Conservation (phyloP, 2,329 filamentous ascomycete species). For the Fusarium kyushuense region DNA sequence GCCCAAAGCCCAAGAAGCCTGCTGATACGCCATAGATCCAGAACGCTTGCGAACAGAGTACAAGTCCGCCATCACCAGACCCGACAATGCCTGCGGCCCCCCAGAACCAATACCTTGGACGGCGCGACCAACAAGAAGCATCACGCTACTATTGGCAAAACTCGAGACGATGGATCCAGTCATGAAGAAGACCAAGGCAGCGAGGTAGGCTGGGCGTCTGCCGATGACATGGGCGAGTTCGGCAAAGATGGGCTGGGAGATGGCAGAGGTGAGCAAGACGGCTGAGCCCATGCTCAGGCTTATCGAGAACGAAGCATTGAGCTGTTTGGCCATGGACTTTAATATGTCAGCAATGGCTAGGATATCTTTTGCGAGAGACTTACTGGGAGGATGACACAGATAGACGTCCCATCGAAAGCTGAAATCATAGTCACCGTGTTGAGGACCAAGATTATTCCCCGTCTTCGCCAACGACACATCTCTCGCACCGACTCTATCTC, state of each 20-base stretch:
- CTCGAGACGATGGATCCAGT: slow-evolving; percentile 57
- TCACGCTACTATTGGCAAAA: slow-evolving; percentile 47
- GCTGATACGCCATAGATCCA: slow-evolving; percentile 55
- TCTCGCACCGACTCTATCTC: neutral
- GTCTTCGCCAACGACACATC: slow-evolving; percentile 13
- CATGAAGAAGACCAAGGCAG: slow-evolving; percentile 49
- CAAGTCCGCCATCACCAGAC: slow-evolving; percentile 54
- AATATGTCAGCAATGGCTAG: neutral
- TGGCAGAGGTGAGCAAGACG: slow-evolving; percentile 74
- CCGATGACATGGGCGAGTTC: slow-evolving; percentile 54
- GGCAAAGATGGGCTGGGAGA: slow-evolving; percentile 65
- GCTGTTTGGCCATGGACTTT: slow-evolving; percentile 43
- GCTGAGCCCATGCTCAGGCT: slow-evolving; percentile 65
- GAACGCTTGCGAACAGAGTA: slow-evolving; percentile 58
- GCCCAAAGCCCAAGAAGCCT: slow-evolving; percentile 66
- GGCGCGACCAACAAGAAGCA: slow-evolving; percentile 51
- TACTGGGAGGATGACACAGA: slow-evolving; percentile 48
- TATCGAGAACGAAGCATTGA: slow-evolving; percentile 45
- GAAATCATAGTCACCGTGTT: slow-evolving; percentile 41
- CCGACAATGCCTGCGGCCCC: slow-evolving; percentile 51
- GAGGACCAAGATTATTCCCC: slow-evolving; percentile 40
- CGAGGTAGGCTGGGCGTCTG: slow-evolving; percentile 47
- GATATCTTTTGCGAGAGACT: neutral
- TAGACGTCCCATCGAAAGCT: slow-evolving; percentile 48
- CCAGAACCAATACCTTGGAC: slow-evolving; percentile 55